Base-by-base conservation (phyloP, 257 asterid species). In the Cruciata laevipes region DNA sequence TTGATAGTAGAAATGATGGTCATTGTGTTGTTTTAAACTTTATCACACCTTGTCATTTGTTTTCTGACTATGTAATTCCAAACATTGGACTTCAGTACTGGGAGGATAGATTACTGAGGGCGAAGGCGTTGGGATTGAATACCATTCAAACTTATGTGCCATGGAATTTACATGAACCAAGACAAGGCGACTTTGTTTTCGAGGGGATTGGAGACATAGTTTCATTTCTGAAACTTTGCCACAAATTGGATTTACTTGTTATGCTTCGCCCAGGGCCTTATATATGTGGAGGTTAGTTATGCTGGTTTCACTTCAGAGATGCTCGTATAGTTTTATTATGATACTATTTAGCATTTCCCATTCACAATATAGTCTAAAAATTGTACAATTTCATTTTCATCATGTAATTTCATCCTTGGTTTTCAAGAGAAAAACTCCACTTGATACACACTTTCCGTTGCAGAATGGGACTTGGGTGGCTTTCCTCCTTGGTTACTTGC, bases 381-480 rank as follows among this genome's bases (percentile, higher is more conserved):
- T 5, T 9, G 17, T 23, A 61, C 63, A 49, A 61, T 20, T 61
- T n/a, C 55, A 4, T 17, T 30, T 20, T 7, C 20, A 30, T 21
- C 18, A 24, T 18, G 23, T 38, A 61, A 49, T 53, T 37, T 37
- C 40, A 37, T 25, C 9, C 31, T 55, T 35, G 3, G 31, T 64
- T 65, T 40, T 14, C 10, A 20, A 61, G 40, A 14, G 6, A 14
- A 67, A 69, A 21, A 35, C 71, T 71, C 42, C 7, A 21, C 16
- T 7, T 62, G 17, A 25, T 24, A 38, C 66, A n/a, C 51, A 70
- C 52, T 66, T 72, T 75, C 52, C 66, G 60, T 60, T 74, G 77
- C 90, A 93, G 99, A 93, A 81, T 93, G 99, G 99, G 99, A 93
- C 80, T 87, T 93, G 38, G 99, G 99, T 60, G 99, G 99, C 71